Evolutionary conservation across 805 yeast genomes (phyloP), one percentile per base, ranked within the genome.

Genomic region (Yamadazyma philogaea): DNA sequence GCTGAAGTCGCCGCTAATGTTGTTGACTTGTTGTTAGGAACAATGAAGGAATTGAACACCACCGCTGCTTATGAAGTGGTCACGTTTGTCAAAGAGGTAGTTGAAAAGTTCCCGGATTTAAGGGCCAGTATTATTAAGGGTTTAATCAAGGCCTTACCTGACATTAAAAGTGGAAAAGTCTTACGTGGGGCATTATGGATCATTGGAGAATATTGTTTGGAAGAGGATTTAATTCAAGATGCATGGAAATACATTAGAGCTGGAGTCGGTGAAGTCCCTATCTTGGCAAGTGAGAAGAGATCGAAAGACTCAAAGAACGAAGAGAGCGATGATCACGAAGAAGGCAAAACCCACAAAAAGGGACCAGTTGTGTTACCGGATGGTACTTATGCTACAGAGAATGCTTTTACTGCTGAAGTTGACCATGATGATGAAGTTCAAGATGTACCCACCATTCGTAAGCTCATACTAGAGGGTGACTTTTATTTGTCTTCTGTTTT

Each of bases 361-460:
- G 87, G 87, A 34, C 97, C 97, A 16, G 82, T 84, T 46, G 83
- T 93, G 45, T 75, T 93, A 51, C 96, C 99, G n/a, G 99, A 93
- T 68, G 99, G 99, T 54, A 93, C 99, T 0, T 93, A 93, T 65
- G 99, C 99, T 21, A 87, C 96, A 32, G 99, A 93, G 66, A 79
- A 81, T 49, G 93, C 96, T 0, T 66, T 83, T 44, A 84, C 84
- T 12, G 67, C 80, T 4, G 70, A 69, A 31, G 64, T 78, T 2
- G 68, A 68, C 33, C 64, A 78, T 2, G 49, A 53, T 7, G 50
- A 50, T 12, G 63, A 58, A 3, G 68, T 74, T n/a, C 61, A 63
- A 12, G 51, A 55, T 17, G 74, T 73, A 51, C 87, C 90, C 21
- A 87, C 95, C 35, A 70, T 95, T 53, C 84, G 99, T 56, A 79